Base-by-base conservation (phyloP, 768 basidiomycete species). In the Coprinopsis marcescibilis region DNA sequence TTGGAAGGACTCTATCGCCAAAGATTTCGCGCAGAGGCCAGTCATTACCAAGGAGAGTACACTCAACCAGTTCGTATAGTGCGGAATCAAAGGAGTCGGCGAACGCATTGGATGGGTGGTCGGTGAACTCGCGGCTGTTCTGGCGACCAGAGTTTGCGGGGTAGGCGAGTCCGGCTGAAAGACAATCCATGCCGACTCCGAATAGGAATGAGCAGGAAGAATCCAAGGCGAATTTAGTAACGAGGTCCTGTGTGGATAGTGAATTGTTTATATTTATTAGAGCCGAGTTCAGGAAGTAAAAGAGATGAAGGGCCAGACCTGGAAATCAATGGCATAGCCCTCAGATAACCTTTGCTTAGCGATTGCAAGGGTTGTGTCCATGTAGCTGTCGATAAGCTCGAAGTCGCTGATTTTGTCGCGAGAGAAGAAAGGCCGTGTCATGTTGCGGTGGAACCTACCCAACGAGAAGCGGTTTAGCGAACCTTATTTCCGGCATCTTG, bases 161-260 rank as follows among this genome's bases (percentile, higher is more conserved):
- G 78, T 78, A 49, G 74, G 79, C 8, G 77, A 77, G 8, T 82
- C 63, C 13, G 67, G 68, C 2, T 69, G 69, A 2, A 24, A 84
- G 73, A 48, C 68, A 72, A 48, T 81, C 61, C 1, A 82, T 75
- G 52, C 74, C 73, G 39, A 64, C 65, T 1, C 81, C 81, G 45
- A 84, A 83, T 23, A 85, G 69, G 56, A 83, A 83, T 46, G 82
- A 79, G 0, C 79, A 75, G 2, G 81, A 80, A 1, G 77, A 71
- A 61, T 85, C 83, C n/a, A 85, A 71, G 0, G 50, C 42, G 33
- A 30, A 45, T 17, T 38, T 23, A 14, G 7, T 25, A 14, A 23
- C 24, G 8, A 24, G 7, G 25, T 30, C 21, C 3, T 21, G 35
- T 17, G 7, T 11, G 6, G 35, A n/a, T n/a, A n/a, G n/a, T n/a